Conservation (phyloP, 225 moss, liverwort and hornwort genomes). For the Marchantia polymorpha region DNA sequence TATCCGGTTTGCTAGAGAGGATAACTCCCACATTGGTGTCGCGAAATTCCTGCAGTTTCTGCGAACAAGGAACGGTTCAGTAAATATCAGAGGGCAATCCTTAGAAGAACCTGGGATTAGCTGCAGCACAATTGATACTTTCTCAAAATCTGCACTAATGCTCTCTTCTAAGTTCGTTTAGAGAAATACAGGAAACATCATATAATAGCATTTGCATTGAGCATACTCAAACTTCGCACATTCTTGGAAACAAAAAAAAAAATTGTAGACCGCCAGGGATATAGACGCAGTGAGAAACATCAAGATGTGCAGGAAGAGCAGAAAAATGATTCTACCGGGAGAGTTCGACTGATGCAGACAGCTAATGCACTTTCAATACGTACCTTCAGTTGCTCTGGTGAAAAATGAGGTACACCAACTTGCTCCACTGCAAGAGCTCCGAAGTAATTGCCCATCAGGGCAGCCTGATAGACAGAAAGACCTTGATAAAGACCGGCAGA, state of each 20-base stretch:
- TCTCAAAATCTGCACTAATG: too few species aligned
- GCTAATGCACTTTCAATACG: not conserved
- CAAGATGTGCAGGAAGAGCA: not conserved
- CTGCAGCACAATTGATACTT: too few species aligned
- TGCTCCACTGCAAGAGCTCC: constrained; percentile 88
- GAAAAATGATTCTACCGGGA: not conserved
- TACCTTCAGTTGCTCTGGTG: constrained; percentile 73
- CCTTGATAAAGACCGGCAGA: constrained; percentile 85
- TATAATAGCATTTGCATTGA: too few species aligned
- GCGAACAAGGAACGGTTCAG: not conserved
- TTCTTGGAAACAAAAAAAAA: not conserved
- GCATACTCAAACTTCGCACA: too few species aligned
- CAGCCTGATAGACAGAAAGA: constrained; percentile 78
- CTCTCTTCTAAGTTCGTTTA: too few species aligned
- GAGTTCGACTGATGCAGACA: not conserved
- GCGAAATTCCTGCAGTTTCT: constrained; percentile 12
- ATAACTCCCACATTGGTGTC: not conserved
- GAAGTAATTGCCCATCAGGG: constrained; percentile 92
- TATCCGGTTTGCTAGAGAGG: not conserved
- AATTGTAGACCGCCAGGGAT: not conserved
- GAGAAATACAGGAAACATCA: too few species aligned
- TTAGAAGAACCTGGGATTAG: too few species aligned
- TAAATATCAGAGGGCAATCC: not conserved
- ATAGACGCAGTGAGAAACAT: not conserved
- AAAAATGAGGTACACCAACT: constrained; percentile 84